phyloP scores from a whole-genome alignment of 1,284 basidiomycete species.

The Ceratobasidium sp. region DNA sequence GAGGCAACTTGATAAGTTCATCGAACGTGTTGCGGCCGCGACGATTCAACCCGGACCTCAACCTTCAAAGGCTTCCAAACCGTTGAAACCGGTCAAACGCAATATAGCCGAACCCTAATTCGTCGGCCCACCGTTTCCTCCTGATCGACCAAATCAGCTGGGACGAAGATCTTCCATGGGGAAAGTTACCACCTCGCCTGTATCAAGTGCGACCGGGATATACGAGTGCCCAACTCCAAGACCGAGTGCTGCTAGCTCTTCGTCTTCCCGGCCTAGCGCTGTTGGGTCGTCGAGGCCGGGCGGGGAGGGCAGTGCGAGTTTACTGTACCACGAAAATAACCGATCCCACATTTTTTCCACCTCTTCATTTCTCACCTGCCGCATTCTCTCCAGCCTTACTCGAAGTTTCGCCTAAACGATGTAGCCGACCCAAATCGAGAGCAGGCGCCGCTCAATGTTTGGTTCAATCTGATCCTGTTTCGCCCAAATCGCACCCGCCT shows the following conservation, averaged over 20 bases:
- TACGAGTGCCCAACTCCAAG: neutral
- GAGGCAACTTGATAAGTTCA: conserved; percentile 19
- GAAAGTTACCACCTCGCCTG: conserved; percentile 24
- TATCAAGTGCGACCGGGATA: neutral
- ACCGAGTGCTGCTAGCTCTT: too few relatives aligned
- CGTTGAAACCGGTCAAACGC: neutral
- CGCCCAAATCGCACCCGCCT: neutral
- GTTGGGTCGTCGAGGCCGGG: neutral
- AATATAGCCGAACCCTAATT: neutral
- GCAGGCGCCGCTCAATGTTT: conserved; percentile 30
- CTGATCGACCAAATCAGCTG: conserved; percentile 39
- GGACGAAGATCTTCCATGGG: conserved; percentile 32
- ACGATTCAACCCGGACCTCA: neutral
- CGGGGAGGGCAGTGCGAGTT: conserved; percentile 5
- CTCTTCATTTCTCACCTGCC: neutral
- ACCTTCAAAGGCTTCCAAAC: neutral
- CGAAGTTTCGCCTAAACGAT: conserved; percentile 1
- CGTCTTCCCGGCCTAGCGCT: neutral
- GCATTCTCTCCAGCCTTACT: neutral
- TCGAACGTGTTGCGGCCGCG: neutral
- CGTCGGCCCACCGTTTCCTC: conserved; percentile 27
- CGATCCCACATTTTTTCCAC: conserved; percentile 16
- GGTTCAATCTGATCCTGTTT: conserved; percentile 9
- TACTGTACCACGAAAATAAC: neutral
- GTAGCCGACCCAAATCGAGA: conserved; percentile 28